Conservation (phyloP, 163 green algal species). For the Prototheca wickerhamii region DNA sequence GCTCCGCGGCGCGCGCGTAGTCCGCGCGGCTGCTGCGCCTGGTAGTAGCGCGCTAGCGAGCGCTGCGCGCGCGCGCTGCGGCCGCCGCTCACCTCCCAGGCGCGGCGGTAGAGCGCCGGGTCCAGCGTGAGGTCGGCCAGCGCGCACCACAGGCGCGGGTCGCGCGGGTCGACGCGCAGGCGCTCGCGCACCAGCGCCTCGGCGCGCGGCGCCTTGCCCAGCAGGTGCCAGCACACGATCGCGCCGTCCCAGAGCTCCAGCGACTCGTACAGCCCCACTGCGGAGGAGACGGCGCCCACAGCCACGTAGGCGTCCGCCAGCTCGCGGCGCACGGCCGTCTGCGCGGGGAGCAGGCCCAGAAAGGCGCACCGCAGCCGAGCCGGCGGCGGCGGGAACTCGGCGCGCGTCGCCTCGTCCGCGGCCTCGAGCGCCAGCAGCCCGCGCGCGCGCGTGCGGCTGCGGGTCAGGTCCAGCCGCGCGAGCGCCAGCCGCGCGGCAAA, state of each 20-base stretch:
- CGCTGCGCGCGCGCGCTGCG: slow-evolving; percentile 55
- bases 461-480: slow-evolving; percentile 51
- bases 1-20: slow-evolving; percentile 37
- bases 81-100: slow-evolving; percentile 56
- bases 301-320: slow-evolving; percentile 64
- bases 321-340: slow-evolving; percentile 49
- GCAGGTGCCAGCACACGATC: slow-evolving; percentile 77
- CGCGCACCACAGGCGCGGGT: slow-evolving; percentile 71
- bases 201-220: slow-evolving; percentile 53
- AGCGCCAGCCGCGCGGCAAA: slow-evolving; percentile 32
- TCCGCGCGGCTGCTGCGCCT: slow-evolving; percentile 48
- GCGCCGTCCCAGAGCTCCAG: slow-evolving; percentile 81
- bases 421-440: slow-evolving; percentile 60
- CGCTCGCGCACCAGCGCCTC: slow-evolving; percentile 55
- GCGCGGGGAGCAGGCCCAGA: slow-evolving; percentile 40
- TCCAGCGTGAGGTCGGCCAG: slow-evolving; percentile 73
- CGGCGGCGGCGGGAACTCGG: not conserved
- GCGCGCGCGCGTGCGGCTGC: slow-evolving; percentile 64
- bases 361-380: slow-evolving; percentile 30
- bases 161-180: slow-evolving; percentile 47
- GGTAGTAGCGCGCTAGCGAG: slow-evolving; percentile 46
- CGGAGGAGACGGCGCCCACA: slow-evolving; percentile 58
- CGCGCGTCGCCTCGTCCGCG: slow-evolving; percentile 19
- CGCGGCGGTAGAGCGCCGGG: slow-evolving; percentile 51
- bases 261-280: slow-evolving; percentile 70